Evolutionary conservation across 106 monocot species (phyloP).

Genomic region (Narthecium ossifragum): DNA sequence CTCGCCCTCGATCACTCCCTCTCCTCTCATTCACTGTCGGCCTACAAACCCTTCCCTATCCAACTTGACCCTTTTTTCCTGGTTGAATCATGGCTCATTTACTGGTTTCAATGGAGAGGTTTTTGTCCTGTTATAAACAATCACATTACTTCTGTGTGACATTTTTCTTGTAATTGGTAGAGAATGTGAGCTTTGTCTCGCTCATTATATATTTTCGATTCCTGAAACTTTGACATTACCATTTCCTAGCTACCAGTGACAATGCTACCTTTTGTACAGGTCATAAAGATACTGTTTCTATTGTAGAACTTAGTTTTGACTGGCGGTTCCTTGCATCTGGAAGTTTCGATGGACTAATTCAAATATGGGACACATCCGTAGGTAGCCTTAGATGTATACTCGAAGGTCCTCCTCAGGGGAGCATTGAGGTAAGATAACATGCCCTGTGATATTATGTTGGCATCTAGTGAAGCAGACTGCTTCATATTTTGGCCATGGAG

Average conservation of each 20-base stretch:
- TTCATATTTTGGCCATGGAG: not conserved
- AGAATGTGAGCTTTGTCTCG: not conserved
- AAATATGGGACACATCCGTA: conserved; percentile 64
- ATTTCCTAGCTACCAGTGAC: not conserved
- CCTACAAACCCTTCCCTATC: too few relatives aligned
- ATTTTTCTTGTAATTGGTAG: too few relatives aligned
- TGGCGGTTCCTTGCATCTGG: conserved; percentile 83
- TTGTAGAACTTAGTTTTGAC: conserved; percentile 72
- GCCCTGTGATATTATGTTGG: not conserved
- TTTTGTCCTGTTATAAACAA: too few relatives aligned
- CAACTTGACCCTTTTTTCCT: too few relatives aligned
- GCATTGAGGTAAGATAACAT: conserved; percentile 52
- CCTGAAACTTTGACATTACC: too few relatives aligned
- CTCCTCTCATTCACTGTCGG: too few relatives aligned
- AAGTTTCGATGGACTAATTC: conserved; percentile 71
- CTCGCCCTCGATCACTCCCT: too few relatives aligned
- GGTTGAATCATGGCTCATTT: too few relatives aligned
- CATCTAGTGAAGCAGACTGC: too few relatives aligned
- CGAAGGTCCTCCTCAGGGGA: conserved; percentile 70
- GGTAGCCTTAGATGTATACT: conserved; percentile 35
- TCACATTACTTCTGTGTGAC: too few relatives aligned
- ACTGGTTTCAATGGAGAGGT: too few relatives aligned
- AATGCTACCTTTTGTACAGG: conserved; percentile 29
- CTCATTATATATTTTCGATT: not conserved
- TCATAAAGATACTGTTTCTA: conserved; percentile 66